Evolutionary conservation across 352 stramenopile species (phyloP).

Genomic region (Aphanomyces astaci): DNA sequence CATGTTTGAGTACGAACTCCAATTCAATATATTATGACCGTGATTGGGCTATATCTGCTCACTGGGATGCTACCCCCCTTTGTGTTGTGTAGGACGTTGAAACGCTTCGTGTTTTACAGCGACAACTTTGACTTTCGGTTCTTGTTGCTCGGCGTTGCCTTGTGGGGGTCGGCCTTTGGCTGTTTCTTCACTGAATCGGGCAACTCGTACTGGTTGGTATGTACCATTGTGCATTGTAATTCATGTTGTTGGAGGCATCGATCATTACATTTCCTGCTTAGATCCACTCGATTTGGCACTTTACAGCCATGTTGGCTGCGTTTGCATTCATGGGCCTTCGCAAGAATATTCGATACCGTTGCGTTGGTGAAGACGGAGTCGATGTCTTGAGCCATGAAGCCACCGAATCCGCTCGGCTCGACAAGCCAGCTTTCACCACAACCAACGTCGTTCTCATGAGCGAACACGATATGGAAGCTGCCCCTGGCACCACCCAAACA

Average conservation of each 20-base stretch:
- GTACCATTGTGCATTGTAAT: background rate
- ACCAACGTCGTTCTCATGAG: background rate
- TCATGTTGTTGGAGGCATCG: background rate
- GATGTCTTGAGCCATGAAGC: conserved; percentile 27
- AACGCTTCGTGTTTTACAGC: conserved; percentile 30
- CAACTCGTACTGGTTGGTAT: conserved; percentile 35
- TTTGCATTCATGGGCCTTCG: conserved; percentile 33
- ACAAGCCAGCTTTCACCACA: background rate
- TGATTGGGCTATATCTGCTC: no score
- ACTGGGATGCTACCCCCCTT: background rate
- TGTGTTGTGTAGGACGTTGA: conserved; percentile 22
- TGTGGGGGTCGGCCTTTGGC: conserved; percentile 30
- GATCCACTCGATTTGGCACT: conserved; percentile 36
- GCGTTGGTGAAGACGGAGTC: conserved; percentile 25
- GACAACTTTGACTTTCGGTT: conserved; percentile 35
- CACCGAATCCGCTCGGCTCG: background rate
- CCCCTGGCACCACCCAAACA: background rate
- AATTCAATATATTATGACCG: background rate
- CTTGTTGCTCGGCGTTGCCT: conserved; percentile 26
- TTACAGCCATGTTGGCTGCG: conserved; percentile 28
- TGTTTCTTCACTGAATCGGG: conserved; percentile 33
- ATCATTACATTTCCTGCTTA: conserved; percentile 7
- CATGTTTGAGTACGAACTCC: conserved; percentile 26
- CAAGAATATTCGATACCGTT: conserved; percentile 33
- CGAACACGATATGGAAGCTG: background rate